phyloP scores from a whole-genome alignment of 306 rosid species.

The Pyrus betulifolia region DNA sequence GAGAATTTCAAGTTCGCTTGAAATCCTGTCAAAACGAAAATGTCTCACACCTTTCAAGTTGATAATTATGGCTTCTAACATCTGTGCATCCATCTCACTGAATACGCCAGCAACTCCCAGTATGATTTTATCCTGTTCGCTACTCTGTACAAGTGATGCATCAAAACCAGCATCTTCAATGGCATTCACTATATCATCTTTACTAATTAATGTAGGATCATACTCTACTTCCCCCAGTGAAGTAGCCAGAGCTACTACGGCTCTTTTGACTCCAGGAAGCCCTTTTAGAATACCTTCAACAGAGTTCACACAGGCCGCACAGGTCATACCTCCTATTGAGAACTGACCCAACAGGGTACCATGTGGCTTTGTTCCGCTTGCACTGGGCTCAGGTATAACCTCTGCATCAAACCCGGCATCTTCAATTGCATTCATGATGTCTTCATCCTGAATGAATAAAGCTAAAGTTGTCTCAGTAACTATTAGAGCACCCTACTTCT shows the following conservation, averaged over 20 bases:
- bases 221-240: conserved; percentile 91
- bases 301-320: conserved; percentile 97
- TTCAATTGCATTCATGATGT: conserved; percentile 80
- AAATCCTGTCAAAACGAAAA: conserved; percentile 48
- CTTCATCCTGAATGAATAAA: conserved; percentile 57
- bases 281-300: conserved; percentile 79
- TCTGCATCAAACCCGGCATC: conserved; percentile 99
- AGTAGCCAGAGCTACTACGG: conserved; percentile 91
- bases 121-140: conserved; percentile 65
- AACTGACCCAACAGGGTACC: conserved; percentile 78
- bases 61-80: conserved; percentile 60
- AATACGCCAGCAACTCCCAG: conserved; percentile 64
- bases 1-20: conserved; percentile 59
- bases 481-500: not conserved
- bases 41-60: conserved; percentile 62
- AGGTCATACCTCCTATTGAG: conserved; percentile 93
- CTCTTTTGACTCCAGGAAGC: conserved; percentile 80
- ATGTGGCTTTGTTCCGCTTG: conserved; percentile 43
- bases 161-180: conserved; percentile 97
- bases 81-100: conserved; percentile 47
- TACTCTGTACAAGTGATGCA: conserved; percentile 76
- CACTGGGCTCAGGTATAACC: conserved; percentile 64
- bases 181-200: conserved; percentile 79
- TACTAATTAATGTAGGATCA: conserved; percentile 56
- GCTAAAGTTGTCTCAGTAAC: conserved; percentile 17